phyloP scores from a whole-genome alignment of 1,139 yeast species.

The Meyerozyma elateridarum region DNA sequence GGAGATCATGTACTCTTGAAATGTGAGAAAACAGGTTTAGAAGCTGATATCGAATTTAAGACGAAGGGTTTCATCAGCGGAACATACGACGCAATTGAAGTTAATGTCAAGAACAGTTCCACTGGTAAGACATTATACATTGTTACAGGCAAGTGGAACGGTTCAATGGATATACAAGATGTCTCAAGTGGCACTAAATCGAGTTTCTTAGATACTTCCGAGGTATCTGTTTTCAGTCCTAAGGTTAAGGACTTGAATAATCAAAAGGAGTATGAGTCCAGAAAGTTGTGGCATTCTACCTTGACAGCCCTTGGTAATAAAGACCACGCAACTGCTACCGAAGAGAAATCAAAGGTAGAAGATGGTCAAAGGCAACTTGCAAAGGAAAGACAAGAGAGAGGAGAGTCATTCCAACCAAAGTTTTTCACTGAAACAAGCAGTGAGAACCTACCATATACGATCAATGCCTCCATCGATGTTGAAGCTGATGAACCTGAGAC shows the following conservation, averaged over 20 bases:
- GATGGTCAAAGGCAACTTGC: constrained; percentile 74
- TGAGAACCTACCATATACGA: constrained; percentile 8
- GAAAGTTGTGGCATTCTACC: constrained; percentile 79
- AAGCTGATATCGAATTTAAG: constrained; percentile 87
- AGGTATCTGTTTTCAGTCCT: constrained; percentile 53
- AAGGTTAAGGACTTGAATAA: constrained; percentile 70
- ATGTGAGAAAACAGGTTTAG: constrained; percentile 54
- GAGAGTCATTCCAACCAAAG: constrained; percentile 76
- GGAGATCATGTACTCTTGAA: constrained; percentile 85
- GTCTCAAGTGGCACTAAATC: constrained; percentile 42
- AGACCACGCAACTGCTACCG: constrained; percentile 79
- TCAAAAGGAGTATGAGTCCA: constrained; percentile 78
- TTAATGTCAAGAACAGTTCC: constrained; percentile 52
- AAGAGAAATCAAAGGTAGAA: constrained; percentile 81
- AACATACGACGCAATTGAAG: constrained; percentile 84
- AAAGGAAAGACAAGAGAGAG: constrained; percentile 69
- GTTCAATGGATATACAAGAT: constrained; percentile 66
- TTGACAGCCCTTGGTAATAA: constrained; percentile 70
- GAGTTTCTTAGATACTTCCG: constrained; percentile 61
- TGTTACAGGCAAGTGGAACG: constrained; percentile 92
- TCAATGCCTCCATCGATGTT: constrained; percentile 34
- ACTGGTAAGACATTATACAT: constrained; percentile 57
- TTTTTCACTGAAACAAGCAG: constrained; percentile 48
- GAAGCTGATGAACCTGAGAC: constrained; percentile 54
- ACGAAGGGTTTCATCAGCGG: constrained; percentile 94